These are phyloP conservation scores for Pezicula neosporulosa DNA, from an alignment of 2,329 filamentous ascomycete species.

Conservation along the genomic window DNA sequence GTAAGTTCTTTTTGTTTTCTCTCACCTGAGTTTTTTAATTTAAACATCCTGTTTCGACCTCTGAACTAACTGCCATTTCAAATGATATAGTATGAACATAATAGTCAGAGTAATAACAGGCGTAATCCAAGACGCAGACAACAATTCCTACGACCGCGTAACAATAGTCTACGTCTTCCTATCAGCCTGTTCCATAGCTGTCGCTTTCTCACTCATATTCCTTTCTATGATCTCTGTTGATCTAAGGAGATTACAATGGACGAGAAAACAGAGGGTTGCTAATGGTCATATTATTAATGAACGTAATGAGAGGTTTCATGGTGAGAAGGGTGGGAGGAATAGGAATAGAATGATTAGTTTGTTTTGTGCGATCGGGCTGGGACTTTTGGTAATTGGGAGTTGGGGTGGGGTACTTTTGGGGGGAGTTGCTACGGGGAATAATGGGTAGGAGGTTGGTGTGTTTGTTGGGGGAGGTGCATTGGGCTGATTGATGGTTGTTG, in stretches of 20 bases:
- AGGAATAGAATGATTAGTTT: slow-evolving; percentile 40
- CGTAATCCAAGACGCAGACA: slow-evolving; percentile 53
- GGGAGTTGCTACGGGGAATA: slow-evolving; percentile 51
- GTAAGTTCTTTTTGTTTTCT: slow-evolving; percentile 21
- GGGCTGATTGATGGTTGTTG: too few relatives aligned
- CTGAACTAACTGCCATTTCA: neutral
- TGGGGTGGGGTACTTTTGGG: slow-evolving; percentile 60
- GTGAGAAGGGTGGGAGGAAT: slow-evolving; percentile 20
- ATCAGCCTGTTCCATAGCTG: slow-evolving; percentile 43
- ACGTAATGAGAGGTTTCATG: slow-evolving; percentile 38
- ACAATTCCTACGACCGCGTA: slow-evolving; percentile 52
- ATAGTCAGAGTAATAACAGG: slow-evolving; percentile 55
- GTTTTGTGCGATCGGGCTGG: slow-evolving; percentile 38
- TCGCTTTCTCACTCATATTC: slow-evolving; percentile 37
- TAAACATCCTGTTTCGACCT: neutral
- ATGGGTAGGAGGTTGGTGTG: slow-evolving; percentile 17
- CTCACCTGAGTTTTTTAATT: too few relatives aligned
- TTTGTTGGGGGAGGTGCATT: too few relatives aligned
- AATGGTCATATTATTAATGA: slow-evolving; percentile 40
- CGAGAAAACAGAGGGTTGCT: slow-evolving; percentile 45
- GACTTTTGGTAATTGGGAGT: slow-evolving; percentile 45
- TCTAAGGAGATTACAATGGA: slow-evolving; percentile 53
- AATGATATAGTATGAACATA: slow-evolving; percentile 48
- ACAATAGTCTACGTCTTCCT: slow-evolving; percentile 53
- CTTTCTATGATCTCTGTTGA: slow-evolving; percentile 36